Percentiles rank a stretch among this genome's conserved stretches.
phyloP scores from a whole-genome alignment of 495 filamentous ascomycete genomes.

The Aspergillus bridgeri region DNA sequence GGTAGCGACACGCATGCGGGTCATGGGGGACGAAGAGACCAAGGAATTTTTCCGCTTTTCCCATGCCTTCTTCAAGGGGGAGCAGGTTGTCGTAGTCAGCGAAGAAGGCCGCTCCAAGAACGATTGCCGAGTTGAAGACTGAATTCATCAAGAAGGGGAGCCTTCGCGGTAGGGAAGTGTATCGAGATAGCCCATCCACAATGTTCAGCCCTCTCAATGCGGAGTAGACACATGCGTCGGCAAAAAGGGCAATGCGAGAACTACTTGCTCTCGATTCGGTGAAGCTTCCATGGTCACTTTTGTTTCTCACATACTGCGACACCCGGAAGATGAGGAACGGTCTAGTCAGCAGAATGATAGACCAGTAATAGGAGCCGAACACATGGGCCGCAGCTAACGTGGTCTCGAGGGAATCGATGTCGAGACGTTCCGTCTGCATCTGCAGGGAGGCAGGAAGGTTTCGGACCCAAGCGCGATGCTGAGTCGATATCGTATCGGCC shows the following conservation, averaged over 20 bases:
- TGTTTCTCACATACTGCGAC: conserved; percentile 42
- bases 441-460: conserved; percentile 34
- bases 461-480: conserved; percentile 43
- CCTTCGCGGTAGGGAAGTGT: conserved; percentile 59
- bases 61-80: conserved; percentile 51
- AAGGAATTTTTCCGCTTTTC: conserved; percentile 58
- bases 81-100: conserved; percentile 58
- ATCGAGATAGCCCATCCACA: conserved; percentile 55
- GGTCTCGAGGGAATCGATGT: conserved; percentile 44
- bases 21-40: conserved; percentile 59
- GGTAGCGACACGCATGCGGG: conserved; percentile 60
- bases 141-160: conserved; percentile 72
- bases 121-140: conserved; percentile 66
- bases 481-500: conserved; percentile 63
- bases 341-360: conserved; percentile 63
- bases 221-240: conserved; percentile 67
- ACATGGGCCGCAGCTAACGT: conserved; percentile 64
- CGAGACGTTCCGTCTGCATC: conserved; percentile 32
- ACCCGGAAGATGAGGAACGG: conserved; percentile 65
- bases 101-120: conserved; percentile 68
- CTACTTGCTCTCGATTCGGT: conserved; percentile 25
- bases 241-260: conserved; percentile 58
- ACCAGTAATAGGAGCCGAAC: conserved; percentile 69
- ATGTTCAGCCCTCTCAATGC: conserved; percentile 64
- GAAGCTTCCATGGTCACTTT: conserved; percentile 22